Percentiles rank a stretch among this genome's conserved stretches.
Evolutionary conservation across 805 yeast species (phyloP).

Genomic region (Crinitomyces ghanaensis): DNA sequence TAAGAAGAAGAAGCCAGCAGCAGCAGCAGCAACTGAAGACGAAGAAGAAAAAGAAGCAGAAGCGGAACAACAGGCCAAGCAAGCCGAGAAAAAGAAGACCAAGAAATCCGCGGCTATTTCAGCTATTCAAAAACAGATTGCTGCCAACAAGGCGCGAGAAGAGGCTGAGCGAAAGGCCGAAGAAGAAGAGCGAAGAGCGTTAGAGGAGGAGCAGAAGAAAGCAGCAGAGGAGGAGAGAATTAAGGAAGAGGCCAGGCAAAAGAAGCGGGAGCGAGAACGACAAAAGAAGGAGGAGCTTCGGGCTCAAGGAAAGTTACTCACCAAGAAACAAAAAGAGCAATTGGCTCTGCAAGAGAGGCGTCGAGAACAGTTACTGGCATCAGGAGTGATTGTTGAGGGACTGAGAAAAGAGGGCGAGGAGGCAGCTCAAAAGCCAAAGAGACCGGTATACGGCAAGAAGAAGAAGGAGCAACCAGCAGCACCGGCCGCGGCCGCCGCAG

Average conservation of each 20-base stretch:
- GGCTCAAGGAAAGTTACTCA: conserved; percentile 89
- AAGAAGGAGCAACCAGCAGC: conserved; percentile 19
- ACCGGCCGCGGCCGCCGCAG: conserved; percentile 15
- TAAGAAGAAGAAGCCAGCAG: conserved; percentile 32
- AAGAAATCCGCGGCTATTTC: conserved; percentile 90
- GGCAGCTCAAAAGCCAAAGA: conserved; percentile 67
- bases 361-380: conserved; percentile 68
- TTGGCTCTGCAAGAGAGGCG: conserved; percentile 78
- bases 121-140: conserved; percentile 81
- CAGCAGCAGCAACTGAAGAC: conserved; percentile 31
- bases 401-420: conserved; percentile 33
- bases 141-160: conserved; percentile 75
- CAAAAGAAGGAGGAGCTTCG: conserved; percentile 80
- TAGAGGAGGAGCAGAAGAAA: conserved; percentile 39
- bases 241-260: conserved; percentile 41
- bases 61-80: conserved; percentile 27
- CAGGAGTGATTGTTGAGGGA: conserved; percentile 69
- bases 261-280: conserved; percentile 79
- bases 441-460: conserved; percentile 28
- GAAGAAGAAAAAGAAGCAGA: conserved; percentile 24
- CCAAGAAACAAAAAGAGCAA: conserved; percentile 93
- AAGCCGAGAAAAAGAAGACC: conserved; percentile 62
- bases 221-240: conserved; percentile 53
- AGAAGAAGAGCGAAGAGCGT: conserved; percentile 51
- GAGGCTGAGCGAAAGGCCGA: conserved; percentile 66